A percentile compares a stretch with the other conserved stretches of the same genome.
phyloP scores from a whole-genome alignment of 352 stramenopile species.

The Phytophthora citrophthora region DNA sequence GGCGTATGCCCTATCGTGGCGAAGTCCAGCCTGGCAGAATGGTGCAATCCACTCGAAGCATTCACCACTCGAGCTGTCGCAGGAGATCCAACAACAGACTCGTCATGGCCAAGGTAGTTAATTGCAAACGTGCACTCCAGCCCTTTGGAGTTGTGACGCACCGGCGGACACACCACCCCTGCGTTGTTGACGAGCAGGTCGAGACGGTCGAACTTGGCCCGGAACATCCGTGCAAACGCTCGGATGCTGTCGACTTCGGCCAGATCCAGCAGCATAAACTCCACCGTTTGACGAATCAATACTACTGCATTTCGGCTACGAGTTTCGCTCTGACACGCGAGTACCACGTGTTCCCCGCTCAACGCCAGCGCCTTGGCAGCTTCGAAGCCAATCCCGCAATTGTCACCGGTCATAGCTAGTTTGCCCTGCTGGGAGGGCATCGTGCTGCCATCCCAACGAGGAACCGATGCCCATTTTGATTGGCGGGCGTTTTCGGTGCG shows the following conservation, averaged over 20 bases:
- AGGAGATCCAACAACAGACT: conserved; percentile 46
- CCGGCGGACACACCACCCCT: conserved; percentile 37
- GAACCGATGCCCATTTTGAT: too few relatives aligned
- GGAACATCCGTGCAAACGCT: conserved; percentile 48
- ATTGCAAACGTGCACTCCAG: conserved; percentile 51
- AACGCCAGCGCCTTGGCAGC: conserved; percentile 63
- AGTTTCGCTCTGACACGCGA: conserved; percentile 67
- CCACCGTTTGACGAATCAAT: conserved; percentile 32
- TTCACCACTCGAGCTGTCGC: conserved; percentile 45
- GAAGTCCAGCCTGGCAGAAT: conserved; percentile 41
- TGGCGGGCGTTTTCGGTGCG: too few relatives aligned
- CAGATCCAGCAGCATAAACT: conserved; percentile 62
- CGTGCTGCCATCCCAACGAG: conserved; percentile 27
- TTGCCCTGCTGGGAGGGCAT: conserved; percentile 54
- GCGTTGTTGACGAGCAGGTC: conserved; percentile 80
- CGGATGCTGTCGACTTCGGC: conserved; percentile 48
- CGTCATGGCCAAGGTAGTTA: conserved; percentile 64
- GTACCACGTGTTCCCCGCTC: conserved; percentile 68
- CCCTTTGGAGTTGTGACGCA: conserved; percentile 33
- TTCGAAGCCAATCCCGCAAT: conserved; percentile 86
- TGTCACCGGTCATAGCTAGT: conserved; percentile 82
- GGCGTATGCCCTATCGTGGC: conserved; percentile 29
- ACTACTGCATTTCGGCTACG: conserved; percentile 32
- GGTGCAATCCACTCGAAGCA: conserved; percentile 47
- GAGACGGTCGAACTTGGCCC: conserved; percentile 45